A percentile compares a stretch with the other conserved stretches of the same genome.
Conservation (phyloP, 371 early-diverging fungal species). For the Mycotypha africana region DNA sequence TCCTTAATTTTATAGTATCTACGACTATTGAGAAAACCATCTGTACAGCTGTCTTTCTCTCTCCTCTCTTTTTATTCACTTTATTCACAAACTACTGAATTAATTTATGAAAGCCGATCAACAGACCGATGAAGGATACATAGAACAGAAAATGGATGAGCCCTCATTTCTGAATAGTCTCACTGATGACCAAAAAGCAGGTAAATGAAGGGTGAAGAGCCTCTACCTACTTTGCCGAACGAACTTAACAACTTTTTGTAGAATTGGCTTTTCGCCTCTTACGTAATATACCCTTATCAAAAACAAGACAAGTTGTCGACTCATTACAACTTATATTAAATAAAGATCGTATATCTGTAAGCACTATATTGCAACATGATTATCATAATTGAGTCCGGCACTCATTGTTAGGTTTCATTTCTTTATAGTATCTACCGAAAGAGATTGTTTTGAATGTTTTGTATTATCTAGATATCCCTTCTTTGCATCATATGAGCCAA, state of each 20-base stretch:
- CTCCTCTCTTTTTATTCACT: too few species aligned
- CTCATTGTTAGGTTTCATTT: background rate
- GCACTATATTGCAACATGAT: too few species aligned
- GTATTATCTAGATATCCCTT: constrained; percentile 40
- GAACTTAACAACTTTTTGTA: constrained; percentile 15
- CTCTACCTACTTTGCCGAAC: background rate
- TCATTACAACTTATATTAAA: constrained; percentile 59
- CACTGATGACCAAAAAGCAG: constrained; percentile 64
- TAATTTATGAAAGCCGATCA: too few species aligned
- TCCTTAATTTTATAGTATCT: too few species aligned
- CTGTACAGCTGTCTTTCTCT: too few species aligned
- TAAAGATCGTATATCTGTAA: constrained; percentile 56
- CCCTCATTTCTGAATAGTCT: constrained; percentile 43
- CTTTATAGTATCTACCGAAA: constrained; percentile 45
- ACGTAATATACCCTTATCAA: constrained; percentile 51
- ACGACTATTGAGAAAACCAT: too few species aligned
- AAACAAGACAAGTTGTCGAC: constrained; percentile 46
- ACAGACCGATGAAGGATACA: constrained; percentile 68
- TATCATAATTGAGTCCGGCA: background rate
- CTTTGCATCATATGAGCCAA: constrained; percentile 37
- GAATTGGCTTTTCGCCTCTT: constrained; percentile 69
- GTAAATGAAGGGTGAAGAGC: constrained; percentile 18
- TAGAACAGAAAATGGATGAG: constrained; percentile 53
- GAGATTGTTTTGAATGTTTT: constrained; percentile 65
- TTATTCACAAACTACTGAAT: too few species aligned